phyloP scores from a whole-genome alignment of 331 rosid genomes.

The Rhamnella rubrinervis region DNA sequence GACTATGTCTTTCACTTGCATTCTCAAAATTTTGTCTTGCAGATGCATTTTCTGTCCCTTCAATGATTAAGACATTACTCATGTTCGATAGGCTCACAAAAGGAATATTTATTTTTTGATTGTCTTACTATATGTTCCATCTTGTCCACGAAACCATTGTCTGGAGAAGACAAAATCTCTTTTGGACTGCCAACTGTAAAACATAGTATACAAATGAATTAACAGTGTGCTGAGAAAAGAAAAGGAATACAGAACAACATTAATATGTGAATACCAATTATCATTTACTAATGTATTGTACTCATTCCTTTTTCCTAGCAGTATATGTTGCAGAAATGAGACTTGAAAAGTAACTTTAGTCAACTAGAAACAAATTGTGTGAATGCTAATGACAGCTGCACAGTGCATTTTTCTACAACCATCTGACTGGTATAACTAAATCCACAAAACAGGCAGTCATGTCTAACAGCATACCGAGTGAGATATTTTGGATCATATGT shows the following conservation, averaged over 20 bases:
- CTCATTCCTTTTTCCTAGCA: neutral
- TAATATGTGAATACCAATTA: neutral
- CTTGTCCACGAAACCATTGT: conserved; percentile 97
- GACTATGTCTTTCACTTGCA: neutral
- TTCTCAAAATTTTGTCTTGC: no score
- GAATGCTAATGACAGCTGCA: neutral
- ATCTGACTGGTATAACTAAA: neutral
- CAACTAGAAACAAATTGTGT: neutral
- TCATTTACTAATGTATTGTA: neutral
- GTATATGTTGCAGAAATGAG: no score
- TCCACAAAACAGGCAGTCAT: neutral
- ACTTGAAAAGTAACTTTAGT: no score
- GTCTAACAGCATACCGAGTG: conserved; percentile 54
- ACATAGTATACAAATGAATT: neutral
- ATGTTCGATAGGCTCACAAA: neutral
- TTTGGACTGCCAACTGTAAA: conserved; percentile 81
- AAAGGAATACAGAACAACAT: conserved; percentile 3
- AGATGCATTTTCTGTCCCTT: no score
- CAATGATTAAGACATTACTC: no score
- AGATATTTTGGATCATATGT: conserved; percentile 85
- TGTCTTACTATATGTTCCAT: conserved; percentile 94
- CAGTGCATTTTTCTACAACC: neutral
- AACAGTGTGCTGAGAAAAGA: conserved; percentile 5
- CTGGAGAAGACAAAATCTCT: conserved; percentile 91
- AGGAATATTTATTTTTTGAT: neutral